A percentile compares a stretch with the other conserved stretches of the same genome.
Conservation (phyloP, 129 eudicot genomes). For the Chrysanthemum makinoi region DNA sequence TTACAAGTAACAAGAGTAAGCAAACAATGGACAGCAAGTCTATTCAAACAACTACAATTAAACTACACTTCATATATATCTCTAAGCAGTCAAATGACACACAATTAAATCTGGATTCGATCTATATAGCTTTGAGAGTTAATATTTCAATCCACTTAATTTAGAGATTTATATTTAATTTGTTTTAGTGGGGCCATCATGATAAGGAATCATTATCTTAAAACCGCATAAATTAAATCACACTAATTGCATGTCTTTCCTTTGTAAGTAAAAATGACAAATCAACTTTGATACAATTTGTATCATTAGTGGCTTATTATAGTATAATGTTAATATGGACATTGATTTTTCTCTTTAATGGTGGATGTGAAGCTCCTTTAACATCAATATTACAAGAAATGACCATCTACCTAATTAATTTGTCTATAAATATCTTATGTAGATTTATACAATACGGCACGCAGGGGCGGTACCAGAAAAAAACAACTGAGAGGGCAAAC, state of each 20-base stretch:
- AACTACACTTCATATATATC: too few species aligned
- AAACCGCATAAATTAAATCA: constrained; percentile 60
- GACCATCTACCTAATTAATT: constrained; percentile 15
- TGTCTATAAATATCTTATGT: constrained; percentile 5
- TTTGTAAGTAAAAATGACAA: constrained; percentile 49
- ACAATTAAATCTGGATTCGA: too few species aligned
- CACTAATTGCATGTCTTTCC: constrained; percentile 48
- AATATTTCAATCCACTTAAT: constrained; percentile 8
- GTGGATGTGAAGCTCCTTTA: constrained; percentile 21
- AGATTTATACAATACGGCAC: constrained; percentile 21
- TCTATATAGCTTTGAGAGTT: not conserved
- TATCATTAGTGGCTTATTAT: constrained; percentile 30
- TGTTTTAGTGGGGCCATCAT: constrained; percentile 36
- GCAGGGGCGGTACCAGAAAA: too few species aligned
- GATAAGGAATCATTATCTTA: constrained; percentile 66
- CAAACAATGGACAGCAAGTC: too few species aligned
- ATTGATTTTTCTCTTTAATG: constrained; percentile 21
- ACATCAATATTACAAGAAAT: constrained; percentile 32
- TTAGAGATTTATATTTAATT: not conserved
- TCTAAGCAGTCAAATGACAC: too few species aligned
- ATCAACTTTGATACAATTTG: constrained; percentile 49
- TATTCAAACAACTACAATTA: too few species aligned
- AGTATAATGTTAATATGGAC: constrained; percentile 31
- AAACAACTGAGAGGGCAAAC: too few species aligned
- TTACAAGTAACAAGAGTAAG: too few species aligned